Evolutionary conservation across 257 asterid genomes (phyloP).

Genomic region (Salvia splendens): DNA sequence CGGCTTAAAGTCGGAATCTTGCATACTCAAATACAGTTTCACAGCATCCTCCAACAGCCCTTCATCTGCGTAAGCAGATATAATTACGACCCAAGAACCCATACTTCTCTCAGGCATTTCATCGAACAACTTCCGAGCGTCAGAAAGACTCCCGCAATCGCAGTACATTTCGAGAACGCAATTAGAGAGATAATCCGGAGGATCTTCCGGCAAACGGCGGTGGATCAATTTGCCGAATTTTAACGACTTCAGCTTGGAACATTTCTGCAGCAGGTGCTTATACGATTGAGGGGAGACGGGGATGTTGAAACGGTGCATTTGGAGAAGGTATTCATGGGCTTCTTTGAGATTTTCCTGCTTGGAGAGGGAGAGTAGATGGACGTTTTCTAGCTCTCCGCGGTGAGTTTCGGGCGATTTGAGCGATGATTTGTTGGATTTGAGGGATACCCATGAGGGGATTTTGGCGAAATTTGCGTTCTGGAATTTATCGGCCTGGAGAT

Average conservation of each 20-base stretch:
- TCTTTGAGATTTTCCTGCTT: slow-evolving; percentile 54
- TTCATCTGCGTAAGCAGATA: slow-evolving; percentile 46
- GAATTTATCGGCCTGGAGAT: slow-evolving; percentile 30
- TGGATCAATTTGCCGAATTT: slow-evolving; percentile 44
- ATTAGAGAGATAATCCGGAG: slow-evolving; percentile 40
- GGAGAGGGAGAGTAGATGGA: slow-evolving; percentile 50
- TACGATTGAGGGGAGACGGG: slow-evolving; percentile 47
- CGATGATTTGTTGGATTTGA: slow-evolving; percentile 35
- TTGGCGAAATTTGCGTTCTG: slow-evolving; percentile 35
- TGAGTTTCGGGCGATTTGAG: slow-evolving; percentile 27
- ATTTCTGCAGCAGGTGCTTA: slow-evolving; percentile 43
- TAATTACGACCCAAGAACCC: slow-evolving; percentile 46
- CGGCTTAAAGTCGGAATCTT: slow-evolving; percentile 27
- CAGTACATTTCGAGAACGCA: slow-evolving; percentile 41
- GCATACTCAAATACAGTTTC: slow-evolving; percentile 33
- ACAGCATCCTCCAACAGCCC: slow-evolving; percentile 42
- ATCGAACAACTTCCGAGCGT: slow-evolving; percentile 52
- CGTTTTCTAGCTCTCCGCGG: slow-evolving; percentile 47
- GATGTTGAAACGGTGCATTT: slow-evolving; percentile 45
- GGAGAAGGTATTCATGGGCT: slow-evolving; percentile 49
- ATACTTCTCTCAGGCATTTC: slow-evolving; percentile 43
- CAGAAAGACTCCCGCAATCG: slow-evolving; percentile 41
- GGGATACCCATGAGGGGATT: slow-evolving; percentile 53
- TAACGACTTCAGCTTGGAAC: slow-evolving; percentile 44
- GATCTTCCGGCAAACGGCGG: slow-evolving; percentile 25